Evolutionary conservation across 768 basidiomycete species (phyloP).

Genomic region (Agrocybe praecox): DNA sequence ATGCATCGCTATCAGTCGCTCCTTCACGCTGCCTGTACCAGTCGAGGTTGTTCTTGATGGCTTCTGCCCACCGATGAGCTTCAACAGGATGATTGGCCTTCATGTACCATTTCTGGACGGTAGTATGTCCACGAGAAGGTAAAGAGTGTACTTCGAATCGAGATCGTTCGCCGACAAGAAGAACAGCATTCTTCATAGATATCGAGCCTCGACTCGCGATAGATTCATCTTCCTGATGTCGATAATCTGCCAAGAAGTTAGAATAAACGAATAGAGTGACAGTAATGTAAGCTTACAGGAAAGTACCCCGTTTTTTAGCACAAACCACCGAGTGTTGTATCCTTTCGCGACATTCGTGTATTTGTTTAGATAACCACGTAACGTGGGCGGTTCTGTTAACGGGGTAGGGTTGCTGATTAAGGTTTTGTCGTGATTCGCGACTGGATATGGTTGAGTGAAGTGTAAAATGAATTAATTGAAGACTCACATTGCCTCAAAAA

Average conservation of each 20-base stretch:
- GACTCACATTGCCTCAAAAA: conserved; percentile 83
- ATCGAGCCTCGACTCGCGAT: conserved; percentile 87
- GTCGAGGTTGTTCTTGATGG: conserved; percentile 73
- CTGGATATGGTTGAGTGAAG: conserved; percentile 33
- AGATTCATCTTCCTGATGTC: conserved; percentile 88
- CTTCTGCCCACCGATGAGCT: conserved; percentile 84
- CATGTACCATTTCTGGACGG: conserved; percentile 76
- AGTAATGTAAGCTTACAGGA: conserved; percentile 59
- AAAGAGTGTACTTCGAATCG: conserved; percentile 83
- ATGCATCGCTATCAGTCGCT: conserved; percentile 23
- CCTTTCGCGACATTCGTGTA: conserved; percentile 93
- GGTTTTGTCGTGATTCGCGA: conserved; percentile 79
- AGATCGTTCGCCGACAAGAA: conserved; percentile 64
- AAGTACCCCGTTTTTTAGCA: conserved; percentile 82
- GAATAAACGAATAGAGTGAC: neutral
- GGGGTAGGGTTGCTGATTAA: conserved; percentile 53
- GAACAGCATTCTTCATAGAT: conserved; percentile 75
- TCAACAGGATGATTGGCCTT: conserved; percentile 89
- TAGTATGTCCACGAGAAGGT: conserved; percentile 49
- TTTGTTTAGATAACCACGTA: conserved; percentile 86
- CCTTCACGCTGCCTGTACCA: conserved; percentile 49
- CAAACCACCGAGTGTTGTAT: conserved; percentile 91
- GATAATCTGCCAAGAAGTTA: conserved; percentile 58
- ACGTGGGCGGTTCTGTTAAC: conserved; percentile 53
- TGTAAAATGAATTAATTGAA: neutral